These are phyloP conservation scores for Geotrichum candidum DNA, from an alignment of 1,139 yeast genomes.

Conservation along the genomic window DNA sequence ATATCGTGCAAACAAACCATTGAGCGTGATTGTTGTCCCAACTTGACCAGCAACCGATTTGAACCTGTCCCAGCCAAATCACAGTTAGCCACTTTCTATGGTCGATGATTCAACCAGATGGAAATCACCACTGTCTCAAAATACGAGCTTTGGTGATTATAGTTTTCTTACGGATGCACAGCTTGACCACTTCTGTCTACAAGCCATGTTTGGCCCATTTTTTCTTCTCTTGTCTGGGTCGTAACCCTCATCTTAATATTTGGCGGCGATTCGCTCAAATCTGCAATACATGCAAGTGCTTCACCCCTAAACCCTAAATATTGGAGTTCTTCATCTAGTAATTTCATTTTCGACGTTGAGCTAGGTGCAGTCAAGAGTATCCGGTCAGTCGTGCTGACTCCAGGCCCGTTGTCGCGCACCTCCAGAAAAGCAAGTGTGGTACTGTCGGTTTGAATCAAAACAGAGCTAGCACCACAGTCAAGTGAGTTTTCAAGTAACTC, in stretches of 20 bases:
- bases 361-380: constrained; percentile 55
- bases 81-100: neutral
- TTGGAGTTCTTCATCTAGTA: constrained; percentile 44
- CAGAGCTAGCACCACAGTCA: constrained; percentile 62
- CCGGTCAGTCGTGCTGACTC: constrained; percentile 55
- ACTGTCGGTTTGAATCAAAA: constrained; percentile 57
- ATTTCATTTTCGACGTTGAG: constrained; percentile 62
- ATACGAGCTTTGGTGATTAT: neutral
- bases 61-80: constrained; percentile 17
- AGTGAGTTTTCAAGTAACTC: constrained; percentile 75
- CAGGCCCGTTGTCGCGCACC: constrained; percentile 72
- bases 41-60: constrained; percentile 27
- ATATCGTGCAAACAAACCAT: constrained; percentile 32
- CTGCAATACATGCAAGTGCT: constrained; percentile 57
- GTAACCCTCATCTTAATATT: constrained; percentile 29
- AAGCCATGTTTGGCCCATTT: constrained; percentile 37
- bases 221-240: constrained; percentile 29
- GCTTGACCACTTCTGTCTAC: constrained; percentile 33
- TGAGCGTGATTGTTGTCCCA: constrained; percentile 39
- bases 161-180: constrained; percentile 12
- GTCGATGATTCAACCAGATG: neutral
- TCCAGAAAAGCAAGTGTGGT: constrained; percentile 59
- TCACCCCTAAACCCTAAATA: constrained; percentile 82
- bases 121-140: neutral
- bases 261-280: constrained; percentile 8